Percentiles rank a stretch among this genome's conserved stretches.
Conservation (phyloP, 805 yeast genomes). For the Blastobotrys terrestris region DNA sequence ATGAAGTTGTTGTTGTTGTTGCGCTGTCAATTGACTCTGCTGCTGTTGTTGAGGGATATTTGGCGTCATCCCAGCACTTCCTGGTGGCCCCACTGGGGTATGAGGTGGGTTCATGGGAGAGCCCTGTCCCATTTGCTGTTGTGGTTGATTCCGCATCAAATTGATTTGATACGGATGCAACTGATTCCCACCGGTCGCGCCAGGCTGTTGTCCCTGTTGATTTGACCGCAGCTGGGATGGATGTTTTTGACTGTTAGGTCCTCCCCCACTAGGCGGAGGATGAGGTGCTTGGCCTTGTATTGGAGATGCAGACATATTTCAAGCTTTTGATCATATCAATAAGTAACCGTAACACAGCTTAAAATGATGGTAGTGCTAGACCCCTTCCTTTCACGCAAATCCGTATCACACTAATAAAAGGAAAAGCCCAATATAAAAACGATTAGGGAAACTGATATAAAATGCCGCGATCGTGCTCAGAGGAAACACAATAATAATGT, state of each 20-base stretch:
- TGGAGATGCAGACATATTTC: background rate
- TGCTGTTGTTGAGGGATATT: background rate
- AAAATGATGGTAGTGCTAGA: background rate
- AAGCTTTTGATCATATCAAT: background rate
- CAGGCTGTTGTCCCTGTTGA: conserved; percentile 5
- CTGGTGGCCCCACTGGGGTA: conserved; percentile 1
- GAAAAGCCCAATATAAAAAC: no score
- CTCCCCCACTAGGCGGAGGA: background rate
- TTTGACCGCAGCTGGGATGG: background rate
- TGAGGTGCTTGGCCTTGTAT: background rate
- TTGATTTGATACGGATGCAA: background rate
- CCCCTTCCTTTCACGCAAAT: background rate
- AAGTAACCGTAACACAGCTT: background rate
- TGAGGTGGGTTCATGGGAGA: conserved; percentile 3
- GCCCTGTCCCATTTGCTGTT: background rate
- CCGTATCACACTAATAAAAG: no score
- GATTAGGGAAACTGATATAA: no score
- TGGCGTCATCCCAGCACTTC: conserved; percentile 2
- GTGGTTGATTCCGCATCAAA: background rate
- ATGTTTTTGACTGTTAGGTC: background rate
- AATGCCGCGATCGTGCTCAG: no score
- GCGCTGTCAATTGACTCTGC: conserved; percentile 7
- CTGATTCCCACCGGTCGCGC: background rate
- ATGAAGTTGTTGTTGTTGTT: conserved; percentile 11
- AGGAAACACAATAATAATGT: no score